A percentile compares a stretch with the other conserved stretches of the same genome.
Evolutionary conservation across 805 yeast genomes (phyloP).

Genomic region (Metschnikowia peoriensis): DNA sequence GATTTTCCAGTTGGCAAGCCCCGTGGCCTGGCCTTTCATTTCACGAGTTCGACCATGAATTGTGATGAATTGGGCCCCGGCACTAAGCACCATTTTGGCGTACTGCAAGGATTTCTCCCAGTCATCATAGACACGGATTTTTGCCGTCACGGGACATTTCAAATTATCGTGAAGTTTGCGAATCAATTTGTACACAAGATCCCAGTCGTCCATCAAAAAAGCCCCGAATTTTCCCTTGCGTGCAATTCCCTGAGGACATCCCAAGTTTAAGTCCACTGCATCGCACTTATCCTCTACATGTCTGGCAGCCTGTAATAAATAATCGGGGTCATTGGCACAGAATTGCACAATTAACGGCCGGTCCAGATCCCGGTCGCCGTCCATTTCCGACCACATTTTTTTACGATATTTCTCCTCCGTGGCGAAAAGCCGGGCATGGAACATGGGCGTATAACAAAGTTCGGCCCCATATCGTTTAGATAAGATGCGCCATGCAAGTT

Average conservation of each 20-base stretch:
- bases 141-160: constrained; percentile 89
- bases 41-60: constrained; percentile 96
- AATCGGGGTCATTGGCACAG: constrained; percentile 94
- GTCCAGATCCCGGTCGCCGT: constrained; percentile 69
- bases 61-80: constrained; percentile 95
- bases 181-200: constrained; percentile 67
- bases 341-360: constrained; percentile 92
- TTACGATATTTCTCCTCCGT: constrained; percentile 76
- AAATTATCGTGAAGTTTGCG: constrained; percentile 70
- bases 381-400: constrained; percentile 67
- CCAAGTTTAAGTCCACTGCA: constrained; percentile 92
- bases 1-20: constrained; percentile 90
- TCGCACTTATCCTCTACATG: constrained; percentile 81
- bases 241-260: constrained; percentile 99
- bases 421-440: constrained; percentile 88
- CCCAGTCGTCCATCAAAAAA: constrained; percentile 97
- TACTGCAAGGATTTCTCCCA: constrained; percentile 79
- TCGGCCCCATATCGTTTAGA: constrained; percentile 91
- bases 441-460: constrained; percentile 94
- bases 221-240: constrained; percentile 93
- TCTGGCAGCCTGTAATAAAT: constrained; percentile 75
- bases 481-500: constrained; percentile 89
- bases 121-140: constrained; percentile 85
- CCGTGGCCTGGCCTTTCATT: constrained; percentile 96
- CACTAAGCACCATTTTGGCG: constrained; percentile 82